phyloP scores from a whole-genome alignment of 1,139 yeast species.

The Lizanozyma gosingica region DNA sequence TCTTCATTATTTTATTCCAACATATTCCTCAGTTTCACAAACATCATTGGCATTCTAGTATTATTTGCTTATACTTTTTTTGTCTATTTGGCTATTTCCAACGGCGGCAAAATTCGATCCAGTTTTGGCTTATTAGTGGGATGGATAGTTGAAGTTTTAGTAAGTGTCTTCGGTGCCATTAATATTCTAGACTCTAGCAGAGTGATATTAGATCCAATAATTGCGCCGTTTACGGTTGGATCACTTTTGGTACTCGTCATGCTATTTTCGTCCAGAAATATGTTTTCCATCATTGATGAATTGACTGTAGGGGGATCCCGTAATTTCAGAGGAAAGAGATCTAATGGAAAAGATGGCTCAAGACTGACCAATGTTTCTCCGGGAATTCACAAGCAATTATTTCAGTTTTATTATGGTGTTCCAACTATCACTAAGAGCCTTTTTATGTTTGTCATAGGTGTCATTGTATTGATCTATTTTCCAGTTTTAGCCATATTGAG shows the following conservation, averaged over 20 bases:
- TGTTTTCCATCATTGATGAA: constrained; percentile 21
- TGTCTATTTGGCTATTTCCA: constrained; percentile 39
- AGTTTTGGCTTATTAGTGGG: constrained; percentile 54
- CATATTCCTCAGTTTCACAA: constrained; percentile 6
- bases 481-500: not conserved
- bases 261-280: constrained; percentile 22
- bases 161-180: constrained; percentile 49
- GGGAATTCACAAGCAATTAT: constrained; percentile 18
- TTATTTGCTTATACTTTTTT: constrained; percentile 12
- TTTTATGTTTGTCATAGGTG: constrained; percentile 1
- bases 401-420: constrained; percentile 5
- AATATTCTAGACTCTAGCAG: constrained; percentile 11
- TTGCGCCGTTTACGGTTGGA: constrained; percentile 15
- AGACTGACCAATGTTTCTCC: constrained; percentile 9
- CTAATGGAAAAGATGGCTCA: not conserved
- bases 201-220: constrained; percentile 22
- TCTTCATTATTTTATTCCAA: constrained; percentile 6
- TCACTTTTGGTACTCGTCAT: constrained; percentile 19
- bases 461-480: not conserved
- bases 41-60: constrained; percentile 5
- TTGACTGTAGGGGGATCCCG: constrained; percentile 6
- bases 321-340: constrained; percentile 4
- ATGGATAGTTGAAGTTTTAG: constrained; percentile 39
- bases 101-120: constrained; percentile 49
- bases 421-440: constrained; percentile 17